These are phyloP conservation scores for Fusarium goolgardi DNA, from an alignment of 2,329 filamentous ascomycete genomes.

Conservation along the genomic window DNA sequence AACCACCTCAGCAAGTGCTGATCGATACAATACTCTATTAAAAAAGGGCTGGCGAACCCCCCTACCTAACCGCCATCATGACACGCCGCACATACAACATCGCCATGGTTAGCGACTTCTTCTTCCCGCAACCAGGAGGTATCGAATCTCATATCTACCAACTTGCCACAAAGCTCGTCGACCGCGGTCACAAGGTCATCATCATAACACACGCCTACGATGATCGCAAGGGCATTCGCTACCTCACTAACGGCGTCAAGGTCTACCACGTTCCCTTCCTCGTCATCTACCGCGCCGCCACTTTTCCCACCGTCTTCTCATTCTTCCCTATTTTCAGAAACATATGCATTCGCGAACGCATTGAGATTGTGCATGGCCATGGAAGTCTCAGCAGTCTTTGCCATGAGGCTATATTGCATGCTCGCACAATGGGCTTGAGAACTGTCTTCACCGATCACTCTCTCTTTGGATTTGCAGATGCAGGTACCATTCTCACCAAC, in stretches of 20 bases:
- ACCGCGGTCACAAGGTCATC: conserved; percentile 97
- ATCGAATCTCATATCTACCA: conserved; percentile 99
- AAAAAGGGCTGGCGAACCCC: conserved; percentile 1
- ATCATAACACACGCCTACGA: conserved; percentile 97
- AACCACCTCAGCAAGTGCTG: conserved; percentile 23
- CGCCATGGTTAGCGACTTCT: conserved; percentile 98
- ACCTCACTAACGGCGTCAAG: conserved; percentile 96
- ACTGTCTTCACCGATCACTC: conserved; percentile 99
- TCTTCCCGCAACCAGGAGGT: conserved; percentile 96
- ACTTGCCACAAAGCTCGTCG: conserved; percentile 93
- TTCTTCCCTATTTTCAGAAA: conserved; percentile 99
- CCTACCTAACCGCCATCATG: conserved; percentile 54
- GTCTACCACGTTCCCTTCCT: conserved; percentile 98
- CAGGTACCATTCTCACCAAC: conserved; percentile 94
- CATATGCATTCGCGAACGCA: conserved; percentile 91
- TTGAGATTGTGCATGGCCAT: conserved; percentile 98
- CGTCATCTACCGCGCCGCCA: conserved; percentile 92
- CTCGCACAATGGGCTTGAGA: conserved; percentile 92
- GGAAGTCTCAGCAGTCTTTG: conserved; percentile 92
- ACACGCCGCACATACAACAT: conserved; percentile 72
- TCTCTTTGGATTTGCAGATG: conserved; percentile 96
- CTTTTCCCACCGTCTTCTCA: conserved; percentile 96
- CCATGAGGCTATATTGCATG: conserved; percentile 94
- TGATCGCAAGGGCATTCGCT: conserved; percentile 89
- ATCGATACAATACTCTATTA: neutral